Evolutionary conservation across 257 asterid species (phyloP), one percentile per base, ranked within the genome.

Genomic region (Solanum pennellii): DNA sequence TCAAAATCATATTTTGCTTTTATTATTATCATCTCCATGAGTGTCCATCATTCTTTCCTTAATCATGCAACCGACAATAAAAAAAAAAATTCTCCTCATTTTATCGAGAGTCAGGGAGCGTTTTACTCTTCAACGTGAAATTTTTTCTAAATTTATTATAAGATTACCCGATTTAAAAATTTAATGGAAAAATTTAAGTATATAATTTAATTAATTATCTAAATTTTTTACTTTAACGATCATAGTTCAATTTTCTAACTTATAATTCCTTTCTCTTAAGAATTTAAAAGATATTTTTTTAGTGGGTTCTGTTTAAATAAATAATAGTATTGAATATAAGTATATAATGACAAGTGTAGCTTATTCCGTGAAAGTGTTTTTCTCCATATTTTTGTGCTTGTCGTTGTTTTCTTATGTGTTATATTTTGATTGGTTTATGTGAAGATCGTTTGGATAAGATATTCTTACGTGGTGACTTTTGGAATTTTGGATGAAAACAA

Each of bases 371-470:
- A 2, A 76, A 41, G 83, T 42, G 35, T 5, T 82, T 47, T 69
- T 42, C 68, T 49, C 18, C 69, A 66, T 82, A 49, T 27, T 79
- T 56, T 79, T 80, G 45, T 82, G 85, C 11, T 82, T 45, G 89
- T 39, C 87, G 39, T 86, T 59, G 12, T 31, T 39, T 65, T 65
- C 87, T 41, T 52, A 72, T 9, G 35, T 88, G 89, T 35, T 59
- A 39, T 56, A 18, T 14, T 83, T 59, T 88, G 52, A 84, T 73
- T 88, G 89, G 88, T 14, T 35, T 47, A 3, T 23, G 62, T 68
- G 85, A 45, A 69, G 77, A 52, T 84, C 60, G 31, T 84, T 74
- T 42, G 86, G 89, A 88, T 84, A 88, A 88, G 89, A 88, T 82
- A 31, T 31, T 47, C 66, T 49, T 82, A 82, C 85, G 85, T 82